These are phyloP conservation scores for Elsinoe fawcettii DNA, from an alignment of 2,329 filamentous ascomycete genomes.

Conservation along the genomic window DNA sequence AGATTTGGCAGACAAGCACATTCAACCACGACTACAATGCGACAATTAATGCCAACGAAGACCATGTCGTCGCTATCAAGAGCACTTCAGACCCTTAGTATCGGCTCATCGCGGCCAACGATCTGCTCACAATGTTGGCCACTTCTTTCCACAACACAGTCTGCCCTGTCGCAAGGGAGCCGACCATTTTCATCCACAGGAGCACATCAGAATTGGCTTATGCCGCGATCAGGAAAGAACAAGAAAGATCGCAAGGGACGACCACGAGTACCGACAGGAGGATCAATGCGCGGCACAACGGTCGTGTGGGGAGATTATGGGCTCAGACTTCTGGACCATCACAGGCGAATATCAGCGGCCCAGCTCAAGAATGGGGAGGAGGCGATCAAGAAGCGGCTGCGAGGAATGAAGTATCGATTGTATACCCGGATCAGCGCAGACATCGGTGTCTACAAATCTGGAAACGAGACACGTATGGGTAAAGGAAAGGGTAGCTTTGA, in stretches of 20 bases:
- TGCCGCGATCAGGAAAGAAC: slow-evolving; percentile 69
- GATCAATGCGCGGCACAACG: slow-evolving; percentile 84
- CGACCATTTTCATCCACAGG: slow-evolving; percentile 68
- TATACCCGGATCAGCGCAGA: slow-evolving; percentile 90
- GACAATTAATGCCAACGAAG: neutral
- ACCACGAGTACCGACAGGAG: slow-evolving; percentile 79
- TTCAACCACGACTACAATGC: slow-evolving; percentile 14
- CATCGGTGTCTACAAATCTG: slow-evolving; percentile 89
- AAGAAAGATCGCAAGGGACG: slow-evolving; percentile 86
- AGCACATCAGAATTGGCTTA: slow-evolving; percentile 63
- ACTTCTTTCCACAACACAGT: slow-evolving; percentile 38
- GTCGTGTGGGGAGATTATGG: slow-evolving; percentile 96
- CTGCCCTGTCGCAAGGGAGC: slow-evolving; percentile 18
- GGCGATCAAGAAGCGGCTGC: slow-evolving; percentile 78
- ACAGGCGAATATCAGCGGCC: slow-evolving; percentile 78
- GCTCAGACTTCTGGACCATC: slow-evolving; percentile 84
- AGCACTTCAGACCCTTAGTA: neutral
- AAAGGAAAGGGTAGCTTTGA: slow-evolving; percentile 98
- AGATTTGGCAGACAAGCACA: neutral
- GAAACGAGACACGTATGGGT: slow-evolving; percentile 97
- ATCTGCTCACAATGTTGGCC: slow-evolving; percentile 26
- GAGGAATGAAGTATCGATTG: slow-evolving; percentile 84
- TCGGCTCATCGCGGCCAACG: slow-evolving; percentile 11
- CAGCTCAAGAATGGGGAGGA: slow-evolving; percentile 89
- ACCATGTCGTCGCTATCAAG: neutral